A percentile compares a stretch with the other conserved stretches of the same genome.
Conservation (phyloP, 441 rosid genomes). For the Breynia disticha region DNA sequence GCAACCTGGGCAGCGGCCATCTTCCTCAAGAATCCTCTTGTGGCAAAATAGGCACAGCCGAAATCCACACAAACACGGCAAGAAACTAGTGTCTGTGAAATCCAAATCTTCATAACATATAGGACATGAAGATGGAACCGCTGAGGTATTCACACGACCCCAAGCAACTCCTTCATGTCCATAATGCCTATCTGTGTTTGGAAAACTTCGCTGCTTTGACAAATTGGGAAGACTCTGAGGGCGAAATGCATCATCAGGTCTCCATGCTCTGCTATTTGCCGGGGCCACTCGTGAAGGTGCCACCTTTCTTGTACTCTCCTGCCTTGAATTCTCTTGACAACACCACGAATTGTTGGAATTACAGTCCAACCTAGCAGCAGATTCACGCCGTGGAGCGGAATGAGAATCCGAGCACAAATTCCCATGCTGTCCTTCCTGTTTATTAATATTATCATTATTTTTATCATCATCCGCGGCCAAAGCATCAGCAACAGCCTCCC, state of each 20-base stretch:
- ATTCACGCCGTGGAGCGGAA: conserved; percentile 18
- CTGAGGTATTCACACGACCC: conserved; percentile 27
- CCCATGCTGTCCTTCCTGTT: conserved; percentile 22
- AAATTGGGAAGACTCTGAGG: conserved; percentile 79
- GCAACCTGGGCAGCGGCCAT: conserved; percentile 94
- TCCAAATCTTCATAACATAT: conserved; percentile 90
- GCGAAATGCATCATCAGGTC: conserved; percentile 64
- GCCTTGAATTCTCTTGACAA: conserved; percentile 22
- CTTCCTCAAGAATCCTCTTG: conserved; percentile 80
- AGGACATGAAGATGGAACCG: conserved; percentile 65
- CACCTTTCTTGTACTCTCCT: conserved; percentile 19
- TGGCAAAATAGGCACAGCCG: conserved; percentile 90
- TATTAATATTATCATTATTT: conserved; percentile 29
- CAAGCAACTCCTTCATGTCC: conserved; percentile 34
- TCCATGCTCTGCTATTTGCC: conserved; percentile 59
- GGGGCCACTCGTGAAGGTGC: conserved; percentile 21
- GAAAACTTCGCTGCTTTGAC: conserved; percentile 56
- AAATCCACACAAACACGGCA: conserved; percentile 85
- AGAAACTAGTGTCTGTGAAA: conserved; percentile 64
- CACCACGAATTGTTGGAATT: conserved; percentile 14
- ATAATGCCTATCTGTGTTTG: conserved; percentile 25
- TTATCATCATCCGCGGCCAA: conserved; percentile 57
- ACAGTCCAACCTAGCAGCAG: conserved; percentile 18
- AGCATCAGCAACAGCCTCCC: conserved; percentile 98
- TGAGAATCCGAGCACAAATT: conserved; percentile 21